Evolutionary conservation across 345 rosid species (phyloP).

Genomic region (Populus davidiana): DNA sequence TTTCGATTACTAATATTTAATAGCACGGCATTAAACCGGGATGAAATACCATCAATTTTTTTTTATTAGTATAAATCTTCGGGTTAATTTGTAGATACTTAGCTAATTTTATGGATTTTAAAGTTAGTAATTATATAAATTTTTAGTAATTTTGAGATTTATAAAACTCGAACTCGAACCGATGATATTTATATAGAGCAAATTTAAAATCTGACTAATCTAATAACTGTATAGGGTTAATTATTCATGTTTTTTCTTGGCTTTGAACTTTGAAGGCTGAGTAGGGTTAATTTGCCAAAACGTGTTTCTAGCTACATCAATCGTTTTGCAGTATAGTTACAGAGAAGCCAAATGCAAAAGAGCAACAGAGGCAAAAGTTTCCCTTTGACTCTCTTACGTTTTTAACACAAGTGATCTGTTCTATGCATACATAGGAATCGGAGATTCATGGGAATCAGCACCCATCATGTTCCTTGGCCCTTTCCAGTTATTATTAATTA

Average conservation of each 20-base stretch:
- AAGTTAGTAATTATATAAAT: too few relatives aligned
- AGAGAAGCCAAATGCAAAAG: neutral
- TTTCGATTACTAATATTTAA: neutral
- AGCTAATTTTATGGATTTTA: fast-evolving
- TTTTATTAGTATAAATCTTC: fast-evolving
- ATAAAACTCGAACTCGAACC: too few relatives aligned
- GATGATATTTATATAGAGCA: too few relatives aligned
- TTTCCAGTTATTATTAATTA: neutral
- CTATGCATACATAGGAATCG: neutral
- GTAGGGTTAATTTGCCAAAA: neutral
- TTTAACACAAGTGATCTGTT: neutral
- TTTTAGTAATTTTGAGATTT: fast-evolving
- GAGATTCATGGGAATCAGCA: neutral
- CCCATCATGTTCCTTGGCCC: neutral
- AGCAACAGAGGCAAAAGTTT: neutral
- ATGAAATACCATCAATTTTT: neutral
- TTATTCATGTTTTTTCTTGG: too few relatives aligned
- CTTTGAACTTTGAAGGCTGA: neutral
- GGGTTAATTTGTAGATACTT: fast-evolving
- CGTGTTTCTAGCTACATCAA: neutral
- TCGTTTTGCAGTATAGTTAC: neutral
- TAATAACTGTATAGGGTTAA: too few relatives aligned
- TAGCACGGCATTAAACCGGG: neutral
- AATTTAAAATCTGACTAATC: too few relatives aligned
- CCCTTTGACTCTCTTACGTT: neutral